Conservation (phyloP, 371 early-diverging fungal genomes). For the Mucor ambiguus region DNA sequence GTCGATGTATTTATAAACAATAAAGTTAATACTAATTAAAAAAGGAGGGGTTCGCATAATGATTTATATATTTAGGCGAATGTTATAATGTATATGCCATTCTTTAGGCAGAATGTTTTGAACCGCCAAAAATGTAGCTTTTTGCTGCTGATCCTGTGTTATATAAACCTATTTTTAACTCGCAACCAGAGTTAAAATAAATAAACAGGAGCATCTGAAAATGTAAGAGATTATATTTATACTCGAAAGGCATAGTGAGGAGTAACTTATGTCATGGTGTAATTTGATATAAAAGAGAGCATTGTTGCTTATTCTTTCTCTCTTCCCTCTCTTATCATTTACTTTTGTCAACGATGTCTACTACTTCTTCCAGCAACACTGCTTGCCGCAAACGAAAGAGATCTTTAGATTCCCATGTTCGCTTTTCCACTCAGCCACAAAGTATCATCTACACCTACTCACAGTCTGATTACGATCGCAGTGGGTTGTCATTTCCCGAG, state of each 20-base stretch:
- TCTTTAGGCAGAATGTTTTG: not conserved
- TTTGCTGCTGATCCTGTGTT: slow-evolving; percentile 1
- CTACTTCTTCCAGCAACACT: not conserved
- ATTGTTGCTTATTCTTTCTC: not conserved
- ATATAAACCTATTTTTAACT: slow-evolving; percentile 1
- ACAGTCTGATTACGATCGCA: slow-evolving; percentile 49
- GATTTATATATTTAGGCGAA: not conserved
- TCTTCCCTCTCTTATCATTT: not conserved
- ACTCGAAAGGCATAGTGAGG: not conserved
- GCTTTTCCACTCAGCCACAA: slow-evolving; percentile 40
- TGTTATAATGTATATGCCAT: not conserved
- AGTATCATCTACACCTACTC: slow-evolving; percentile 43
- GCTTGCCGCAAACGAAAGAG: slow-evolving; percentile 22
- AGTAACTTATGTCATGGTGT: not conserved
- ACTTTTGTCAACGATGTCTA: not conserved
- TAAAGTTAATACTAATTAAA: not conserved
- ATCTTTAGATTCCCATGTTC: slow-evolving; percentile 27
- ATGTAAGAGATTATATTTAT: not conserved
- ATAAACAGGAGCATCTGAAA: not conserved
- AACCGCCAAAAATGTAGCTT: slow-evolving; percentile 2
- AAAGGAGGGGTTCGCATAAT: not conserved
- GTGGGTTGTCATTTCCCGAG: slow-evolving; percentile 32
- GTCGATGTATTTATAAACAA: not conserved
- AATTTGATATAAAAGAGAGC: not conserved
- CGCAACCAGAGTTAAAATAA: not conserved